phyloP scores from a whole-genome alignment of 192 early-diverging fungal genomes.

The Rhizoclosmatium sp. region DNA sequence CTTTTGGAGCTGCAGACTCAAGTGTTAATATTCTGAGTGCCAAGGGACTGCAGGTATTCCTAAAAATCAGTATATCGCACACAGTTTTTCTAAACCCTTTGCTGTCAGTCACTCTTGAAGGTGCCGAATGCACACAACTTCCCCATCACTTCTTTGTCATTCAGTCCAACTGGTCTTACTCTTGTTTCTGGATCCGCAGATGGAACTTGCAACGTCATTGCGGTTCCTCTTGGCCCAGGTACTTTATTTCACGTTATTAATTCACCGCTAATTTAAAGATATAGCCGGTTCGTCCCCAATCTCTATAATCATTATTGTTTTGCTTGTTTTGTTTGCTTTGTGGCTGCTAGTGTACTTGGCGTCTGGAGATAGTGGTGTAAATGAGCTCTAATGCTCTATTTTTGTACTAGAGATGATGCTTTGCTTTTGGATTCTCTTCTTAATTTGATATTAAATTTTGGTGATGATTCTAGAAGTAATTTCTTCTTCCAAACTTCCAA shows the following conservation, averaged over 20 bases:
- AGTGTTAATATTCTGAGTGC: slow-evolving; percentile 73
- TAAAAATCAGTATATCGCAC: not conserved
- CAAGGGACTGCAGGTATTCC: slow-evolving; percentile 58
- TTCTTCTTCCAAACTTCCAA: too few relatives aligned
- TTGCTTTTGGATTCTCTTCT: not conserved
- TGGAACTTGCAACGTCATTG: slow-evolving; percentile 58
- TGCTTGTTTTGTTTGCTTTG: slow-evolving; percentile 35
- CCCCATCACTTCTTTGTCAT: slow-evolving; percentile 78
- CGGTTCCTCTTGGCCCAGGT: slow-evolving; percentile 17
- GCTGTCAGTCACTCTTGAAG: slow-evolving; percentile 57
- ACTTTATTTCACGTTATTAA: not conserved
- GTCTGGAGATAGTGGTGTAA: slow-evolving; percentile 27
- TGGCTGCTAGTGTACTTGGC: slow-evolving; percentile 33
- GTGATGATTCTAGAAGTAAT: too few relatives aligned
- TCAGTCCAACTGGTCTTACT: slow-evolving; percentile 69
- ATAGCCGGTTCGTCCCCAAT: slow-evolving; percentile 1
- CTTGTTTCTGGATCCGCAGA: slow-evolving; percentile 87
- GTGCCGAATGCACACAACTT: slow-evolving; percentile 80
- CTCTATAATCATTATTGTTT: not conserved
- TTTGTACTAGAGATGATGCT: not conserved
- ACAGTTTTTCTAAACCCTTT: not conserved
- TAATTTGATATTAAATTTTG: too few relatives aligned
- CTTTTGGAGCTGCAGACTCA: slow-evolving; percentile 77
- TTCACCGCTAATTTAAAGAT: too few relatives aligned
- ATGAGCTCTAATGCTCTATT: slow-evolving; percentile 15